Evolutionary conservation across 2,329 filamentous ascomycete species (phyloP), one percentile per base, ranked within the genome.

Genomic region (Talaromyces sp.): DNA sequence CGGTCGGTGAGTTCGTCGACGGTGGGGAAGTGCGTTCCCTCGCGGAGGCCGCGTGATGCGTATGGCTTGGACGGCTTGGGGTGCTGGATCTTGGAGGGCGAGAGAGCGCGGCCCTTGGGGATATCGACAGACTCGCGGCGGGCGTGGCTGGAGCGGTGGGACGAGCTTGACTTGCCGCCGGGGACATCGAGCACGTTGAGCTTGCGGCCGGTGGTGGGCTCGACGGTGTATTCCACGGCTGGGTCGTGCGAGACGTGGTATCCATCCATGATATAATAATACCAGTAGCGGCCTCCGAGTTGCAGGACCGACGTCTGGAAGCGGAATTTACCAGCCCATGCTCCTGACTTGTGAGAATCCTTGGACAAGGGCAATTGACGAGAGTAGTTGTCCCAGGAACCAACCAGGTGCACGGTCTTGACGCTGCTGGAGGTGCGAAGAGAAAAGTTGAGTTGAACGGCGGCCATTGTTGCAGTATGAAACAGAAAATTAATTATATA

Each of bases 181-280:
- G 92, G 90, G 64, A 96, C 91, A 77, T 98, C 93, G 78, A 99
- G 91, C 80, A 96, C 91, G 86, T 99, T 99, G 71, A 99, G 85
- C 79, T 93, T 92, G 77, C 95, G 93, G 81, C 93, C 92, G 61
- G 95, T 98, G 77, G 93, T 98, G 75, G 93, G 93, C 84, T 99
- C 95, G 68, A 90, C 89, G 74, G 91, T 96, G 74, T 89, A 93
- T 72, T 90, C 83, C 76, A 92, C 88, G 77, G 90, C 91, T 69
- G 93, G 93, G 81, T 98, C 95, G 85, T 98, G 93, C 65, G 93
- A 93, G 77, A 96, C 89, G 78, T 97, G 93, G 87, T 97, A 97
- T 70, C 95, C 95, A 78, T 99, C 95, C 78, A 98, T 95, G 87
- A 98, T 97, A 85, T 97, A 99, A 87, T 99, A 99, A 88, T 98